Base-by-base conservation (phyloP, 2,329 filamentous ascomycete species). In the Sclerotinia sclerotiorum region DNA sequence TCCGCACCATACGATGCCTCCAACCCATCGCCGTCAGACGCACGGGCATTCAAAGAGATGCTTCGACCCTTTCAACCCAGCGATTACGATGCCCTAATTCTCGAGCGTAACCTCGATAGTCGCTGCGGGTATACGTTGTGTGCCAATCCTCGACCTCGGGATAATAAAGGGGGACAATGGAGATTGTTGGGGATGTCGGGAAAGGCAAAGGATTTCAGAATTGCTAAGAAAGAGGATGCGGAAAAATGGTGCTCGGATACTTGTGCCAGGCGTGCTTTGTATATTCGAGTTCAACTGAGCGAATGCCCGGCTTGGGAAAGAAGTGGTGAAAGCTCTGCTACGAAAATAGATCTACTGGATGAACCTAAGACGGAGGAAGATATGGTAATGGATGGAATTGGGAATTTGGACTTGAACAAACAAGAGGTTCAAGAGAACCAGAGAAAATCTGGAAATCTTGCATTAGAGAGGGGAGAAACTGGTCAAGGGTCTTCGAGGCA, bases 71-170 rank as follows among this genome's bases (percentile, higher is more conserved):
- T 97, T 80, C 92, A 94, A 77, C 92, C 94, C 0, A 84, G 86
- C 65, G 94, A 99, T 81, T 97, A 96, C 81, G 93, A 97, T 76
- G 90, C 92, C 72, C 82, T 98, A 62, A 88, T 97, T 70, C 86
- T 90, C 72, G 95, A 99, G 82, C 91, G 95, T 75, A 96, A 97
- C 78, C 90, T 92, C 72, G 89, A 92, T 74, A 87, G 85, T 55
- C 84, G 87, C 27, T 99, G 95, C 80, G 95, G 93, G 1, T 98
- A 97, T 78, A 83, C 86, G 0, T 84, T 98, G 39, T 99, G 95
- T 78, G 80, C 87, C 0, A 84, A 84, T 21, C 83, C 87, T n/a
- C 88, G 88, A 51, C 82, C 84, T 44, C 82, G 83, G 44, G 82
- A 85, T 64, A 80, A 83, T 21, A 80, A 82, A 15, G 85, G 84